These are phyloP conservation scores for Rhizophora mangle DNA, from an alignment of 345 rosid genomes.

Conservation along the genomic window DNA sequence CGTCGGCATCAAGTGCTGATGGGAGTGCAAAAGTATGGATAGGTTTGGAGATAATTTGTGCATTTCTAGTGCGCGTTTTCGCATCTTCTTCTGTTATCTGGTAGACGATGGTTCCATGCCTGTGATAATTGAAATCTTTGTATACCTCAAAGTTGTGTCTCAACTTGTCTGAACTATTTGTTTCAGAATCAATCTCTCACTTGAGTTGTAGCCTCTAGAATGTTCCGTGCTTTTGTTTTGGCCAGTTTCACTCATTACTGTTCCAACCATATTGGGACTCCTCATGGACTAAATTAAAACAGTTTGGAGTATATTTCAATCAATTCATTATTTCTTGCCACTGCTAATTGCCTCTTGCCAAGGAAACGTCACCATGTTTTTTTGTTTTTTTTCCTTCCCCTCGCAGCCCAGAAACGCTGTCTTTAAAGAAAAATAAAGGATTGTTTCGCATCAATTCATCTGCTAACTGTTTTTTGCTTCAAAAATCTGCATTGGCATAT, in stretches of 20 bases:
- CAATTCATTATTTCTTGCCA: neutral
- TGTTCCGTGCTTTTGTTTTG: no score
- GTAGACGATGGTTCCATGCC: no score
- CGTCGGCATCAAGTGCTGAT: conserved; percentile 21
- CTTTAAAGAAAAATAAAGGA: neutral
- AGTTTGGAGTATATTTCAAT: neutral
- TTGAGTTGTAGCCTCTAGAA: no score
- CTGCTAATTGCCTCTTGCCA: neutral
- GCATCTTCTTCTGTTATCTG: no score
- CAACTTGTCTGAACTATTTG: no score
- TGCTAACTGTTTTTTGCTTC: no score
- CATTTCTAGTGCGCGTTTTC: conserved; percentile 19
- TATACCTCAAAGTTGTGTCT: no score
- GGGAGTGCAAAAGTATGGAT: conserved; percentile 30
- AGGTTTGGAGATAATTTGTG: conserved; percentile 34
- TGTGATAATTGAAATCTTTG: no score
- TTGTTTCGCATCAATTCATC: no score
- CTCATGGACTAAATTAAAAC: neutral
- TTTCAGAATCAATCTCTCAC: no score
- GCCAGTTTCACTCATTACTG: neutral
- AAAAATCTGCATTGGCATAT: no score
- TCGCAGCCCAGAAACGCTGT: neutral
- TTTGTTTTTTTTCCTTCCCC: neutral
- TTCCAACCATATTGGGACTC: neutral
- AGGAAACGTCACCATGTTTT: neutral